phyloP scores from a whole-genome alignment of 176 grass and related monocot genomes.

The Luzula sylvatica region DNA sequence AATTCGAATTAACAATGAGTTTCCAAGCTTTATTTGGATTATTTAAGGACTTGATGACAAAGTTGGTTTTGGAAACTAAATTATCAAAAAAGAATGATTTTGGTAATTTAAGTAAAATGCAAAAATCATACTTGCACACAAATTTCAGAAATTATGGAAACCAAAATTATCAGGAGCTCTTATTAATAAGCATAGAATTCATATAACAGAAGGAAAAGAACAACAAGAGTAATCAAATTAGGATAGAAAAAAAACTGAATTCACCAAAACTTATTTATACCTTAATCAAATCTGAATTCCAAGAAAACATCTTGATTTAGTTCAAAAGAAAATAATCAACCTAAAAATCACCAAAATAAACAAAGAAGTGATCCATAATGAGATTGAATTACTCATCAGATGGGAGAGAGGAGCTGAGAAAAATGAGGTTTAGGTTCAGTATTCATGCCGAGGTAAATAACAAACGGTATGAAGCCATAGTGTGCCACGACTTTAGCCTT shows the following conservation, averaged over 20 bases:
- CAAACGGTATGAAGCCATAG: slow-evolving; percentile 59
- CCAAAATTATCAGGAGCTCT: neutral
- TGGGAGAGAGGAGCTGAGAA: slow-evolving; percentile 24
- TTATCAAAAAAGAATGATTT: neutral
- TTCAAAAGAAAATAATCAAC: neutral
- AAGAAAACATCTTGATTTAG: neutral
- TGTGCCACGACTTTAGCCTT: slow-evolving; percentile 56
- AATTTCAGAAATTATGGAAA: neutral
- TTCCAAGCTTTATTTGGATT: too few species aligned
- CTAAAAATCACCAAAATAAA: neutral
- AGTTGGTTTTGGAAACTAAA: too few species aligned
- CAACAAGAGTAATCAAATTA: neutral
- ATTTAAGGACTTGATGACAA: too few species aligned
- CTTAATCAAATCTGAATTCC: neutral
- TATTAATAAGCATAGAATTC: neutral
- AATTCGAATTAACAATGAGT: too few species aligned
- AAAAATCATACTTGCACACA: neutral
- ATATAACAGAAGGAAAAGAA: neutral
- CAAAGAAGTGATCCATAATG: neutral
- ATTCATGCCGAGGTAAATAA: slow-evolving; percentile 57
- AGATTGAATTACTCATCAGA: slow-evolving; percentile 14
- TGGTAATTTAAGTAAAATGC: neutral
- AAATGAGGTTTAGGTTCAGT: slow-evolving; percentile 42
- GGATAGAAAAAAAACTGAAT: neutral
- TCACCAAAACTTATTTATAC: slow-evolving; percentile 6